A percentile compares a stretch with the other conserved stretches of the same genome.
Conservation (phyloP, 306 rosid genomes). For the Corylus heterophylla region DNA sequence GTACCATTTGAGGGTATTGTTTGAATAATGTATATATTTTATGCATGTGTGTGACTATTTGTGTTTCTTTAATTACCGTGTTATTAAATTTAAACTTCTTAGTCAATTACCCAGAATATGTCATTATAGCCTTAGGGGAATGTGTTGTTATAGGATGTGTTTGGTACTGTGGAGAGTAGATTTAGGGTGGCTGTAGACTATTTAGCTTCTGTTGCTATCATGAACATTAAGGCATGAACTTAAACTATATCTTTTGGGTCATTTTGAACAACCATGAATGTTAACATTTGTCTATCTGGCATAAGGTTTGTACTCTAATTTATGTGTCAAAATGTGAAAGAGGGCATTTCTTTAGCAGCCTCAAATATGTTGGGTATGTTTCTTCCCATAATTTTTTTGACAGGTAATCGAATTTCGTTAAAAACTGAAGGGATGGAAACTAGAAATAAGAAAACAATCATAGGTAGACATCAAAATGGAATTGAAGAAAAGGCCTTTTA, state of each 20-base stretch:
- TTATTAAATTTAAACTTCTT: neutral
- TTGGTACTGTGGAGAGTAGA: neutral
- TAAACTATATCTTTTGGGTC: neutral
- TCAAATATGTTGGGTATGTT: conserved; percentile 1
- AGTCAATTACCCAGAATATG: neutral
- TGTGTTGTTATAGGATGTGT: neutral
- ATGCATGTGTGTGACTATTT: too few species aligned
- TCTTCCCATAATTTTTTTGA: neutral
- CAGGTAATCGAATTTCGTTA: too few species aligned
- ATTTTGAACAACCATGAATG: neutral
- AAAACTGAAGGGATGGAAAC: too few species aligned
- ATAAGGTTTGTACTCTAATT: neutral
- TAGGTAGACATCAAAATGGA: too few species aligned
- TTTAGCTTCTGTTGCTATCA: neutral
- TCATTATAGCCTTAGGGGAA: neutral
- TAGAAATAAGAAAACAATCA: too few species aligned
- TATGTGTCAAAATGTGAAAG: neutral
- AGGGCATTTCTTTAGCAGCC: neutral
- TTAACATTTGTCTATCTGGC: neutral
- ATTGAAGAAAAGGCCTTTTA: too few species aligned
- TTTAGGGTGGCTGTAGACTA: neutral
- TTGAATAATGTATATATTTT: neutral
- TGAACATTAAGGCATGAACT: neutral
- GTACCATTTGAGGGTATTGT: neutral
- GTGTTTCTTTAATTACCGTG: neutral